These are phyloP conservation scores for Blastobotrys serpentis DNA, from an alignment of 1,139 yeast genomes.

Conservation along the genomic window DNA sequence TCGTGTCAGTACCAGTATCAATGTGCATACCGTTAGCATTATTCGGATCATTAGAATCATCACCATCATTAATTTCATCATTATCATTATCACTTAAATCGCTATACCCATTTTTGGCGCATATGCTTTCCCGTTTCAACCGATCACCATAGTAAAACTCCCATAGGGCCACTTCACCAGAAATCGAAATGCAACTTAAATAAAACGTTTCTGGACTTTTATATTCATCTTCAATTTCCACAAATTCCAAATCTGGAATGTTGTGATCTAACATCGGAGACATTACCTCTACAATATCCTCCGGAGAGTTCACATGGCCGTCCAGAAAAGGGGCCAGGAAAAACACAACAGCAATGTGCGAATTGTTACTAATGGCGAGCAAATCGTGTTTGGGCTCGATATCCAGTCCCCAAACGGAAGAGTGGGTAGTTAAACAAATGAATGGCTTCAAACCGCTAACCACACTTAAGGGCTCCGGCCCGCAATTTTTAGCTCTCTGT, in stretches of 20 bases:
- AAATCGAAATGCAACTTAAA: constrained; percentile 30
- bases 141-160: constrained; percentile 25
- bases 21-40: too few species aligned
- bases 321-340: constrained; percentile 13
- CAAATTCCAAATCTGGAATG: constrained; percentile 56
- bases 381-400: constrained; percentile 41
- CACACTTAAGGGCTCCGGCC: constrained; percentile 9
- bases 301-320: constrained; percentile 3
- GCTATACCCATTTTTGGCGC: too few species aligned
- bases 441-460: constrained; percentile 37
- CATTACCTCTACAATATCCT: not conserved
- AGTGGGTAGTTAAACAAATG: constrained; percentile 41
- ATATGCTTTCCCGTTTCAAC: too few species aligned
- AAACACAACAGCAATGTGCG: constrained; percentile 34
- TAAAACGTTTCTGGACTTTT: constrained; percentile 21
- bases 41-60: too few species aligned
- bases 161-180: constrained; percentile 32
- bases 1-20: too few species aligned
- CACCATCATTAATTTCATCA: constrained; percentile 7
- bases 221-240: constrained; percentile 30
- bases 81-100: too few species aligned
- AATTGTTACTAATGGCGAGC: constrained; percentile 59
- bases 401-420: constrained; percentile 70
- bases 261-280: constrained; percentile 54
- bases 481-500: constrained; percentile 1